A percentile compares a stretch with the other conserved stretches of the same genome.
These are phyloP conservation scores for Reutealis trisperma DNA, from an alignment of 345 rosid genomes.

Conservation along the genomic window DNA sequence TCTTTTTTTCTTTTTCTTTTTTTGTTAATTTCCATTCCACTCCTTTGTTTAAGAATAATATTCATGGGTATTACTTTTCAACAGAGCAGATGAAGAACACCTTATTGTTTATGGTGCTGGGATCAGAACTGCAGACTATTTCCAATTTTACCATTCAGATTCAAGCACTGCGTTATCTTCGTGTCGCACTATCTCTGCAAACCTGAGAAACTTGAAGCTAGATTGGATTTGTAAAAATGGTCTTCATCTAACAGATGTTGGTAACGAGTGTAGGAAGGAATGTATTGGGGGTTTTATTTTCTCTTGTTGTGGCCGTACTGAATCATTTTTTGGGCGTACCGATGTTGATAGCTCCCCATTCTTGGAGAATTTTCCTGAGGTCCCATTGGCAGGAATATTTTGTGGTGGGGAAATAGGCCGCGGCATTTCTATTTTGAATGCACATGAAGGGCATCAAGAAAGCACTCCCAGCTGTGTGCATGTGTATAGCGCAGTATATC, in stretches of 20 bases:
- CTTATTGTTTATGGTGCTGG: conserved; percentile 58
- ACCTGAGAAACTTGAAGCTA: conserved; percentile 45
- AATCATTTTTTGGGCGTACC: conserved; percentile 41
- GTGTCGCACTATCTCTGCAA: conserved; percentile 29
- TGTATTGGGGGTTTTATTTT: conserved; percentile 74
- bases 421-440: conserved; percentile 24
- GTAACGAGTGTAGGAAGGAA: conserved; percentile 28
- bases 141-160: conserved; percentile 62
- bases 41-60: neutral
- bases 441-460: conserved; percentile 29
- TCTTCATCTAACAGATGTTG: neutral
- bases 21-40: neutral
- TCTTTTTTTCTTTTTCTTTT: neutral
- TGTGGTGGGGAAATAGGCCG: conserved; percentile 74
- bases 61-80: conserved; percentile 9
- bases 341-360: conserved; percentile 63
- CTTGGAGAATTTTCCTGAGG: conserved; percentile 60
- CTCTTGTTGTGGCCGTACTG: conserved; percentile 54
- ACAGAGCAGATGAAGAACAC: conserved; percentile 65
- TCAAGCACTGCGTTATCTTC: conserved; percentile 43
- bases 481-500: conserved; percentile 65
- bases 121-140: conserved; percentile 65
- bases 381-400: conserved; percentile 61
- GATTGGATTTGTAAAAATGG: conserved; percentile 26
- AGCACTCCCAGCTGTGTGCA: conserved; percentile 40